These are phyloP conservation scores for Potentilla sterilis DNA, from an alignment of 306 rosid genomes.

Conservation along the genomic window DNA sequence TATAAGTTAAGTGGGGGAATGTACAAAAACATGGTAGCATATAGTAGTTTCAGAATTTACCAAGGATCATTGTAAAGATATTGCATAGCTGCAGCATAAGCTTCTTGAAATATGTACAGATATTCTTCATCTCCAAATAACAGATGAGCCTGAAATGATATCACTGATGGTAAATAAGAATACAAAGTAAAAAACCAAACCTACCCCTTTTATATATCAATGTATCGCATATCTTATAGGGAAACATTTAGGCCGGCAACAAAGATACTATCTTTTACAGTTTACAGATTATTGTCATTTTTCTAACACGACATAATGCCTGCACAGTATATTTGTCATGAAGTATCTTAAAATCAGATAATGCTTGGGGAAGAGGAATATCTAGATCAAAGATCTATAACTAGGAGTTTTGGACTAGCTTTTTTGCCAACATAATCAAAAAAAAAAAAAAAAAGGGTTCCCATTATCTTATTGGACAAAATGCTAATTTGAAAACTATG, in stretches of 20 bases:
- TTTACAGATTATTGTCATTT: not conserved
- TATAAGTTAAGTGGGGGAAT: constrained; percentile 14
- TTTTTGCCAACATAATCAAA: not conserved
- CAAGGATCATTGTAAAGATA: constrained; percentile 92
- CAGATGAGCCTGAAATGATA: constrained; percentile 71
- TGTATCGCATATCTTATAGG: not conserved
- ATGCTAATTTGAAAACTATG: not conserved
- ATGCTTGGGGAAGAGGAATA: not conserved
- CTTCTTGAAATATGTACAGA: constrained; percentile 93
- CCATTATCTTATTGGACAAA: not conserved
- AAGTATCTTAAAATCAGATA: not conserved
- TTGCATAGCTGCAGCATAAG: constrained; percentile 93
- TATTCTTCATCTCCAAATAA: constrained; percentile 96
- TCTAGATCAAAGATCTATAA: not conserved
- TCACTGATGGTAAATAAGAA: constrained; percentile 11
- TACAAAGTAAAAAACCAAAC: constrained; percentile 15
- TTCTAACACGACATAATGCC: not conserved
- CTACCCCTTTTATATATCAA: not conserved
- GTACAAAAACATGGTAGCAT: constrained; percentile 32
- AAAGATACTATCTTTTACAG: not conserved
- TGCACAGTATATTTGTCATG: not conserved
- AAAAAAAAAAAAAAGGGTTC: not conserved
- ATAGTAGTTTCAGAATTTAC: constrained; percentile 55
- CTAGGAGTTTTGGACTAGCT: not conserved
- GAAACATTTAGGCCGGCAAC: not conserved